Percentiles rank a stretch among this genome's conserved stretches.
Evolutionary conservation across 2,329 filamentous ascomycete species (phyloP).

Genomic region (Ophiobolus disseminans): DNA sequence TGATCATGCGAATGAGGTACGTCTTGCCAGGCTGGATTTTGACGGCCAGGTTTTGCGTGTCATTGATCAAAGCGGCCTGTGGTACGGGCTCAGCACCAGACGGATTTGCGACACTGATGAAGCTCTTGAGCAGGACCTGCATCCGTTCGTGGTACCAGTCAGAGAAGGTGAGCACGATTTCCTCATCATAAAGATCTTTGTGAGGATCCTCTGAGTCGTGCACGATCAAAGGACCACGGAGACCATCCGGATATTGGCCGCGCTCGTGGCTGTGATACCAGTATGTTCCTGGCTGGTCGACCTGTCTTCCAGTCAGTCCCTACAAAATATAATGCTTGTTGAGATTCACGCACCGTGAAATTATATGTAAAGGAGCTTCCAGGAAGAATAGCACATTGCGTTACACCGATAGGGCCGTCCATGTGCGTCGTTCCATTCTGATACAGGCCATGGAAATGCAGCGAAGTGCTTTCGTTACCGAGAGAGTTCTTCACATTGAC

Average conservation of each 20-base stretch:
- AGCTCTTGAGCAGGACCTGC: slow-evolving; percentile 49
- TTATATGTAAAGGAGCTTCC: slow-evolving; percentile 70
- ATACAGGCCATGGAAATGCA: slow-evolving; percentile 81
- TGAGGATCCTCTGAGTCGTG: slow-evolving; percentile 63
- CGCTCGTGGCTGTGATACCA: slow-evolving; percentile 73
- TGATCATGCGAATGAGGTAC: slow-evolving; percentile 73
- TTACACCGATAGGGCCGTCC: slow-evolving; percentile 74
- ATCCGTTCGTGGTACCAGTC: slow-evolving; percentile 74
- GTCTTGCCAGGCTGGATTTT: slow-evolving; percentile 59
- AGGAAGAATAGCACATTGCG: slow-evolving; percentile 65
- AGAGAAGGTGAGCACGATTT: slow-evolving; percentile 71
- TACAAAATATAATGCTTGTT: background rate
- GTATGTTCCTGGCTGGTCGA: slow-evolving; percentile 62
- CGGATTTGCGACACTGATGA: slow-evolving; percentile 61
- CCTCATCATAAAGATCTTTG: slow-evolving; percentile 63
- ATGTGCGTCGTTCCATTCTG: slow-evolving; percentile 77
- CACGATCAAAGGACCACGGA: slow-evolving; percentile 72
- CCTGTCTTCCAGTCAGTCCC: slow-evolving; percentile 52
- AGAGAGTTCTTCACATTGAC: slow-evolving; percentile 74
- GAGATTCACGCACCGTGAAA: slow-evolving; percentile 33
- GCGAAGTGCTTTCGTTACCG: slow-evolving; percentile 66
- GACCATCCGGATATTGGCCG: slow-evolving; percentile 71
- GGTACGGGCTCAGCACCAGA: slow-evolving; percentile 71
- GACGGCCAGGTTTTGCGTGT: slow-evolving; percentile 57
- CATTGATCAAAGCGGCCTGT: slow-evolving; percentile 70